Evolutionary conservation across 129 eudicot genomes (phyloP), one percentile per base, ranked within the genome.

Genomic region (Gnaphalium uliginosum): DNA sequence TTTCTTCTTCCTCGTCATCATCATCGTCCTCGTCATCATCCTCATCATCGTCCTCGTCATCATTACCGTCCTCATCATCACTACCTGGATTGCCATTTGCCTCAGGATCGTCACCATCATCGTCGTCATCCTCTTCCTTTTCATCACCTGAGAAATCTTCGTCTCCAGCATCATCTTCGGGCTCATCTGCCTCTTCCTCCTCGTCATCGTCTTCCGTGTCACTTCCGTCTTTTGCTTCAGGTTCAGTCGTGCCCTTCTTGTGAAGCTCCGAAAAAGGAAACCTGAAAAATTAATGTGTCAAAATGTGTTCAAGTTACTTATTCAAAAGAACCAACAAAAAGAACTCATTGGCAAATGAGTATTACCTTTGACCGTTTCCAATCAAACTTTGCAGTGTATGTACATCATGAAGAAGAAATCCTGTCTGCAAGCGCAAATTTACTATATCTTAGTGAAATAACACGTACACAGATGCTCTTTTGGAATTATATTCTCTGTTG

Each of bases 111-210:
- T 85, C 89, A 0, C 90, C 96, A 23, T 87, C 91, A 43, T 83
- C 88, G 4, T 83, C 88, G 3, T 79, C 78, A 0, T 79, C 79
- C 11, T 78, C 98, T 27, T 80, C 96, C 22, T 86, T 96, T 77
- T 88, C 96, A 23, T 86, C 96, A 37, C 89, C 96, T 0, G 96
- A 88, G 74, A 90, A 90, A 77, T 93, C 98, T 71, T 93, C 98
- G 69, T 90, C 97, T 48, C 86, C 97, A 3, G 78, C 96, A 66
- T 90, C 93, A 60, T 87, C 96, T n/a, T 87, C 96, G 29, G 79
- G 70, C 50, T 79, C 83, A 66, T 83, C 87, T 15, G 65, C 96
- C 43, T 37, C 86, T 3, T 93, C 97, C 4, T 91, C 96, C 19
- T 92, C 79, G 0, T 88, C 96, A 5, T 85, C 92, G 10, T 89